phyloP scores from a whole-genome alignment of 2,329 filamentous ascomycete genomes.

The Aspergillus sp. region DNA sequence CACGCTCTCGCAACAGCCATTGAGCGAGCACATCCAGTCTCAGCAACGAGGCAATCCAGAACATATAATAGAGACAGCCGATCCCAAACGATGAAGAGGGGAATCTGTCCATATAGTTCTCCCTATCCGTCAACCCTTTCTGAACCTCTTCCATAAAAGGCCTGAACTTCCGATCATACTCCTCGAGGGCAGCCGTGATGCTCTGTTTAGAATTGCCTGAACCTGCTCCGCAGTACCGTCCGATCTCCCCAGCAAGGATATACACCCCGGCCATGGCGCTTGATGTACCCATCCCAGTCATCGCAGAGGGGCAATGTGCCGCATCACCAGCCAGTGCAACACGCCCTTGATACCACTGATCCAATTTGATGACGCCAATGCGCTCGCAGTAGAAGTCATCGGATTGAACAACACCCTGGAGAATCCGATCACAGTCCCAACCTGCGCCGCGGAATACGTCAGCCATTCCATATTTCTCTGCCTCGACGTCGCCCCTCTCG shows the following conservation, averaged over 20 bases:
- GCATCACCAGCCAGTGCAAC: conserved; percentile 44
- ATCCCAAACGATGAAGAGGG: conserved; percentile 34
- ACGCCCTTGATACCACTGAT: conserved; percentile 48
- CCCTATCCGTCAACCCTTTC: conserved; percentile 1
- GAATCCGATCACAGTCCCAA: conserved; percentile 47
- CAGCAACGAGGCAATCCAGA: conserved; percentile 33
- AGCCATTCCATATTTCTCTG: conserved; percentile 42
- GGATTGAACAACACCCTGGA: conserved; percentile 42
- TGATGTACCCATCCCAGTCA: conserved; percentile 38
- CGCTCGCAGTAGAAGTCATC: conserved; percentile 51
- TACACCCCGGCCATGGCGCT: conserved; percentile 47
- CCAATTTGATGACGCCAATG: conserved; percentile 47
- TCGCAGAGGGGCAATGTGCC: conserved; percentile 32
- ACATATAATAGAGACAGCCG: conserved; percentile 29
- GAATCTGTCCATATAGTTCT: conserved; percentile 16
- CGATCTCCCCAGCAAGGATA: conserved; percentile 54
- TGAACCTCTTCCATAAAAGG: conserved; percentile 49
- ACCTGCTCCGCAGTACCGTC: conserved; percentile 11
- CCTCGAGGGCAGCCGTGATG: conserved; percentile 26
- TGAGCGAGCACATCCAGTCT: conserved; percentile 36
- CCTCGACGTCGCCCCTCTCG: conserved; percentile 32
- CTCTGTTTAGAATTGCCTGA: neutral
- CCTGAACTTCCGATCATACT: conserved; percentile 47
- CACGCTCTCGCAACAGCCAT: conserved; percentile 33
- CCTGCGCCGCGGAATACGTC: conserved; percentile 45